phyloP scores from a whole-genome alignment of 2,329 filamentous ascomycete species.

The Zymoseptoria tritici region DNA sequence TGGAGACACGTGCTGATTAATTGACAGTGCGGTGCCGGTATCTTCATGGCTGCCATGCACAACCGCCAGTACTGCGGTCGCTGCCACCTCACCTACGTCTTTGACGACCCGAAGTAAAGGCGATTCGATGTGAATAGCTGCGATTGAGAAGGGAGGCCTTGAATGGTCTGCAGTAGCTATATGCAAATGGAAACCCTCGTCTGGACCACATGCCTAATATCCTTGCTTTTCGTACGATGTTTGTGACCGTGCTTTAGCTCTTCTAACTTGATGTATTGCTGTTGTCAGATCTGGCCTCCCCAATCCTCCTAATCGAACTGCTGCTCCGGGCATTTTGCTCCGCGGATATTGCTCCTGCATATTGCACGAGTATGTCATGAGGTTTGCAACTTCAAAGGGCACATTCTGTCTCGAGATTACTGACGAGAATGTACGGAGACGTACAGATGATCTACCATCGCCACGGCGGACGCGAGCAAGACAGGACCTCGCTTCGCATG shows the following conservation, averaged over 20 bases:
- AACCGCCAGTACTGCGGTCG: slow-evolving; percentile 94
- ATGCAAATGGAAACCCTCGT: slow-evolving; percentile 1
- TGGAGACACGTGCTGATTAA: neutral
- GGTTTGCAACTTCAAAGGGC: too few relatives aligned
- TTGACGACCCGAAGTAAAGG: slow-evolving; percentile 48
- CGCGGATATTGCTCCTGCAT: too few relatives aligned
- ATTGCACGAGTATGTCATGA: too few relatives aligned
- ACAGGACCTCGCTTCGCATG: neutral
- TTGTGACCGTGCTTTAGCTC: neutral
- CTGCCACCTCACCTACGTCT: slow-evolving; percentile 65
- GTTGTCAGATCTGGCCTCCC: neutral
- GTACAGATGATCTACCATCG: too few relatives aligned
- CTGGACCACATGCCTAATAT: neutral
- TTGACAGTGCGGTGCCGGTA: slow-evolving; percentile 88
- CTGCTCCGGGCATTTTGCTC: too few relatives aligned
- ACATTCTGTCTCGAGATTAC: too few relatives aligned
- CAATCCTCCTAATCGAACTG: too few relatives aligned
- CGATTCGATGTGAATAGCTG: slow-evolving; percentile 37
- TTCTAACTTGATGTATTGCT: neutral
- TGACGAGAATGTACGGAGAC: too few relatives aligned
- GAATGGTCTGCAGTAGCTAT: slow-evolving; percentile 2
- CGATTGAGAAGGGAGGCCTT: neutral
- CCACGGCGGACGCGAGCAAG: too few relatives aligned
- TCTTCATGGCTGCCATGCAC: slow-evolving; percentile 99
- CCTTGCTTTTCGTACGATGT: too few relatives aligned